A percentile compares a stretch with the other conserved stretches of the same genome.
Conservation (phyloP, 2,329 filamentous ascomycete genomes). For the Fusarium goolgardi region DNA sequence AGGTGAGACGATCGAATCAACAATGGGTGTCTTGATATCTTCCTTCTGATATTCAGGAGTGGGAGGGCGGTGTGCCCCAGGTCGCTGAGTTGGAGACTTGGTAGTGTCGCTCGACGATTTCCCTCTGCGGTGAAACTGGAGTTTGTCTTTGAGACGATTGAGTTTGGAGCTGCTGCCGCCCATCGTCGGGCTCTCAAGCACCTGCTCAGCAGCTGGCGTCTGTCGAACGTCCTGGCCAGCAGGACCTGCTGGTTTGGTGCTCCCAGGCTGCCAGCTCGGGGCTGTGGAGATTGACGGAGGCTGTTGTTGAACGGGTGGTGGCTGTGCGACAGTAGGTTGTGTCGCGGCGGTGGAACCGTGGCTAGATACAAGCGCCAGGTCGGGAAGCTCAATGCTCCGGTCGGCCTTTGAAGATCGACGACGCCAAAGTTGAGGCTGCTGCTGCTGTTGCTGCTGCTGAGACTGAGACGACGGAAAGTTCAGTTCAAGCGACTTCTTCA, state of each 20-base stretch:
- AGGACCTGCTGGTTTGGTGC: slow-evolving; percentile 21
- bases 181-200: slow-evolving; percentile 47
- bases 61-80: slow-evolving; percentile 55
- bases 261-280: slow-evolving; percentile 31
- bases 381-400: slow-evolving; percentile 58
- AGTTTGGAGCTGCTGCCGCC: slow-evolving; percentile 51
- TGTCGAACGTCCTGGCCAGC: slow-evolving; percentile 24
- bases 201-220: slow-evolving; percentile 27
- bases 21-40: slow-evolving; percentile 54
- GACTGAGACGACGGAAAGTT: slow-evolving; percentile 45
- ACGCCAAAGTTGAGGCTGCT: slow-evolving; percentile 58
- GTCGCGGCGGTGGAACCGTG: slow-evolving; percentile 62
- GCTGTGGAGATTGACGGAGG: slow-evolving; percentile 30
- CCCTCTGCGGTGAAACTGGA: slow-evolving; percentile 44
- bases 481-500: slow-evolving; percentile 29
- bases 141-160: slow-evolving; percentile 48
- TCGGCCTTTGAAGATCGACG: slow-evolving; percentile 64
- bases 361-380: slow-evolving; percentile 61
- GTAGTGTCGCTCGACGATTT: slow-evolving; percentile 42
- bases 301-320: slow-evolving; percentile 35
- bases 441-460: slow-evolving; percentile 32
- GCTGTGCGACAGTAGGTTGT: slow-evolving; percentile 26
- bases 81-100: slow-evolving; percentile 36
- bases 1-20: slow-evolving; percentile 56
- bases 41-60: slow-evolving; percentile 62